A percentile compares a stretch with the other conserved stretches of the same genome.
Conservation (phyloP, 805 yeast species). For the Teunomyces tritomae region DNA sequence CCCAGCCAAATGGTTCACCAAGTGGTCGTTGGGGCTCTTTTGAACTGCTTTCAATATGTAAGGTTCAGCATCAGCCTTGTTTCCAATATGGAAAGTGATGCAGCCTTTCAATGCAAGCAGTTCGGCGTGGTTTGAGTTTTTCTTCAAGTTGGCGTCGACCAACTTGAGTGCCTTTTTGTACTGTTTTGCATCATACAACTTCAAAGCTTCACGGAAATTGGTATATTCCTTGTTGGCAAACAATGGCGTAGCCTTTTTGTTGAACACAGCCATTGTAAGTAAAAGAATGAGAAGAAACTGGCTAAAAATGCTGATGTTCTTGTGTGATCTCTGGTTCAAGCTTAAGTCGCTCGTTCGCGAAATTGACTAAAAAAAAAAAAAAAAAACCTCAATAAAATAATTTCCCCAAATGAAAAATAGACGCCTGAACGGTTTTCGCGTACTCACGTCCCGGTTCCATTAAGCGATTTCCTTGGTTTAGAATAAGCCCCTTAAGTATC, state of each 20-base stretch:
- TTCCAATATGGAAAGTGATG: conserved; percentile 43
- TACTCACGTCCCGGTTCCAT: too few species aligned
- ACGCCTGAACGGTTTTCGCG: too few species aligned
- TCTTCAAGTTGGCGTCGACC: conserved; percentile 73
- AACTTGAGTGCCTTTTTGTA: conserved; percentile 81
- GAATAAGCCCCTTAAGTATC: too few species aligned
- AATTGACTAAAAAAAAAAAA: too few species aligned
- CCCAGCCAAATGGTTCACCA: conserved; percentile 83
- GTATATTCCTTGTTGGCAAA: conserved; percentile 62
- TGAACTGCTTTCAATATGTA: conserved; percentile 60
- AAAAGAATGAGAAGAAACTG: background rate
- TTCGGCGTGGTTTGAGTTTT: conserved; percentile 72
- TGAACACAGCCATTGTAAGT: background rate
- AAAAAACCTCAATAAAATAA: too few species aligned
- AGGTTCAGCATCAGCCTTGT: conserved; percentile 59
- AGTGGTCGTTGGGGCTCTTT: conserved; percentile 59
- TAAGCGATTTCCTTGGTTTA: too few species aligned
- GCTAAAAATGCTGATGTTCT: background rate
- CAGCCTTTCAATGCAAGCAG: conserved; percentile 85
- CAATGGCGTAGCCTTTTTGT: conserved; percentile 26
- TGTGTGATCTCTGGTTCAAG: background rate
- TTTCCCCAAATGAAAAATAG: too few species aligned
- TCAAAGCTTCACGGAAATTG: conserved; percentile 76
- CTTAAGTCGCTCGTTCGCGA: too few species aligned
- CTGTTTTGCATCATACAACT: conserved; percentile 78